Evolutionary conservation across 2,329 filamentous ascomycete species (phyloP).

Genomic region (Calonectria leucothoes): DNA sequence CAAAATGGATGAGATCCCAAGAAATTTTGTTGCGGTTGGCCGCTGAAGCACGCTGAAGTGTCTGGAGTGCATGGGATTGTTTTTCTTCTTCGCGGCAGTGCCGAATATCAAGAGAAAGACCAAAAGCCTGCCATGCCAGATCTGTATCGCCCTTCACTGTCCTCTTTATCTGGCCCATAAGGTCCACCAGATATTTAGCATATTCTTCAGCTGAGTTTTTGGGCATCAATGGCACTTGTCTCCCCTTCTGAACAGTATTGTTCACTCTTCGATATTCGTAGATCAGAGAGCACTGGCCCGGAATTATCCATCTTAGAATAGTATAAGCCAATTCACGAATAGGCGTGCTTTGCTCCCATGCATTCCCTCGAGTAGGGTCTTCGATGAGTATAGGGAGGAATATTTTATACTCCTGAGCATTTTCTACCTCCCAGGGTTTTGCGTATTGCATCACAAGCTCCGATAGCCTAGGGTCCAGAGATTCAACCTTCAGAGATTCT

Average conservation of each 20-base stretch:
- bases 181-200: slow-evolving; percentile 31
- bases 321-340: slow-evolving; percentile 68
- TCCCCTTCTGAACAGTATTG: slow-evolving; percentile 42
- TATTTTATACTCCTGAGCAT: slow-evolving; percentile 52
- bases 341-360: slow-evolving; percentile 65
- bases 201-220: slow-evolving; percentile 13
- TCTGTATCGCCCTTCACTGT: neutral
- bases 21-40: slow-evolving; percentile 24
- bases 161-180: slow-evolving; percentile 29
- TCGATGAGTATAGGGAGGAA: slow-evolving; percentile 76
- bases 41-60: slow-evolving; percentile 31
- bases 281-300: slow-evolving; percentile 31
- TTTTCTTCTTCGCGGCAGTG: slow-evolving; percentile 45
- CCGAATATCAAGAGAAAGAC: slow-evolving; percentile 43
- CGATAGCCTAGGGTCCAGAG: slow-evolving; percentile 53
- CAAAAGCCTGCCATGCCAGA: slow-evolving; percentile 41
- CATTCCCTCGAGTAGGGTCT: slow-evolving; percentile 63
- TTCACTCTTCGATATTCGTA: slow-evolving; percentile 54
- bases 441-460: slow-evolving; percentile 51
- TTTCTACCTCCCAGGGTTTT: slow-evolving; percentile 19
- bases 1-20: slow-evolving; percentile 72
- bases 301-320: slow-evolving; percentile 47
- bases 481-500: slow-evolving; percentile 25
- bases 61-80: slow-evolving; percentile 36
- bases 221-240: slow-evolving; percentile 33